phyloP scores from a whole-genome alignment of 2,329 filamentous ascomycete genomes.

The Pseudogymnoascus sp. region DNA sequence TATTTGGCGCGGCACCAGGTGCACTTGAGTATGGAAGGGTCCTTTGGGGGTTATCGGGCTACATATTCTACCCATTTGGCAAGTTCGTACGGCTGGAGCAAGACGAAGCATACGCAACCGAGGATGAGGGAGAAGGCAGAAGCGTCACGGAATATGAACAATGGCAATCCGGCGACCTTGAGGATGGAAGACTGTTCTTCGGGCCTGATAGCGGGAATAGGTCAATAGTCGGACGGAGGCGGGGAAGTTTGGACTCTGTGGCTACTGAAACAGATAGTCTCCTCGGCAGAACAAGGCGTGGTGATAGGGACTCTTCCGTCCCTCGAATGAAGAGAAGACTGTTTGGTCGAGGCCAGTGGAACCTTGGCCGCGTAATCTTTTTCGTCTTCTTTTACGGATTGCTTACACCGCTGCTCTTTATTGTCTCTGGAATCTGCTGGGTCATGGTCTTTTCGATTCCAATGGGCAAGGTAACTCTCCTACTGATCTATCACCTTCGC shows the following conservation, averaged over 20 bases:
- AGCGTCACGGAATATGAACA: conserved; percentile 98
- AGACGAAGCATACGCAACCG: conserved; percentile 87
- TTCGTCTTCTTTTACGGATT: conserved; percentile 94
- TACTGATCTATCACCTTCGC: conserved; percentile 84
- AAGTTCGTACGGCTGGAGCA: conserved; percentile 90
- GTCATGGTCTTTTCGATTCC: conserved; percentile 96
- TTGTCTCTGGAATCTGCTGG: conserved; percentile 88
- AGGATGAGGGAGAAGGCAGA: conserved; percentile 89
- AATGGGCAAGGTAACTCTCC: conserved; percentile 90
- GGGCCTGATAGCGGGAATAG: conserved; percentile 61
- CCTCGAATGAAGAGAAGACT: conserved; percentile 65
- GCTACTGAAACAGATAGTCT: conserved; percentile 83
- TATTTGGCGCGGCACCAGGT: conserved; percentile 71
- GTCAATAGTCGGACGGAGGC: conserved; percentile 76
- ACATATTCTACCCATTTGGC: conserved; percentile 92
- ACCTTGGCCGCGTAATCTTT: conserved; percentile 86
- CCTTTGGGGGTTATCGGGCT: conserved; percentile 73
- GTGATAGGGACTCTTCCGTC: conserved; percentile 33
- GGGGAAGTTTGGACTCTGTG: conserved; percentile 79
- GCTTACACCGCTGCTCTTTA: conserved; percentile 74
- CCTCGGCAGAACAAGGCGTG: conserved; percentile 58
- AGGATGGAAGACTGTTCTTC: conserved; percentile 93
- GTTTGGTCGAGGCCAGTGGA: conserved; percentile 95
- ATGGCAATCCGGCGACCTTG: conserved; percentile 95
- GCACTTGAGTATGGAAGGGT: conserved; percentile 79